Evolutionary conservation across 371 early-diverging fungal species (phyloP).

Genomic region (Mycotypha africana): DNA sequence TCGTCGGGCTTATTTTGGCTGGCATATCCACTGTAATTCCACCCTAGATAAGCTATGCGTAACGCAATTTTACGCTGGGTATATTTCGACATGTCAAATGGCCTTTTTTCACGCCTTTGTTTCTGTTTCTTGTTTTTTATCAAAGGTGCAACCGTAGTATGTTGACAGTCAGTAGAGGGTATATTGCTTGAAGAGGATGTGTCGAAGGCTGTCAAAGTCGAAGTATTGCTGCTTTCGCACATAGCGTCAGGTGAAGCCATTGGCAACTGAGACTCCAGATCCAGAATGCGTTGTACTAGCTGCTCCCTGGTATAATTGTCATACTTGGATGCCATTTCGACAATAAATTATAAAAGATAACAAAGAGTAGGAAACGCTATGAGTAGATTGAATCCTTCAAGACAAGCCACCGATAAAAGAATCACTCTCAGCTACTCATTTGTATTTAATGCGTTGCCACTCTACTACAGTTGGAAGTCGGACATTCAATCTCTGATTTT

Average conservation of each 20-base stretch:
- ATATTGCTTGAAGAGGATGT: no score
- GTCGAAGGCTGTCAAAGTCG: background rate
- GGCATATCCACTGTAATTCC: slow-evolving; percentile 89
- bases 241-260: background rate
- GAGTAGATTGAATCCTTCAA: no score
- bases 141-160: no score
- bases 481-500: no score
- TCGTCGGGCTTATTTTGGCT: slow-evolving; percentile 48
- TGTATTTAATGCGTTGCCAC: no score
- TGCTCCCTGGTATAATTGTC: slow-evolving; percentile 29
- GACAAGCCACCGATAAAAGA: no score
- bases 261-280: slow-evolving; percentile 16
- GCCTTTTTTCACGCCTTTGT: slow-evolving; percentile 32
- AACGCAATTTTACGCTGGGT: slow-evolving; percentile 79
- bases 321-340: slow-evolving; percentile 11
- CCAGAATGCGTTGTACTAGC: slow-evolving; percentile 26
- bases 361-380: no score
- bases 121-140: slow-evolving; percentile 5
- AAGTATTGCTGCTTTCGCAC: no score
- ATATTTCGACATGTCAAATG: slow-evolving; percentile 79
- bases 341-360: no score
- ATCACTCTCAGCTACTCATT: no score
- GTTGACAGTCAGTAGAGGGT: no score
- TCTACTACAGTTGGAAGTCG: no score
- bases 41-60: slow-evolving; percentile 88